Percentiles rank a stretch among this genome's conserved stretches.
phyloP scores from a whole-genome alignment of 345 rosid species.

The Iberis pinnata region DNA sequence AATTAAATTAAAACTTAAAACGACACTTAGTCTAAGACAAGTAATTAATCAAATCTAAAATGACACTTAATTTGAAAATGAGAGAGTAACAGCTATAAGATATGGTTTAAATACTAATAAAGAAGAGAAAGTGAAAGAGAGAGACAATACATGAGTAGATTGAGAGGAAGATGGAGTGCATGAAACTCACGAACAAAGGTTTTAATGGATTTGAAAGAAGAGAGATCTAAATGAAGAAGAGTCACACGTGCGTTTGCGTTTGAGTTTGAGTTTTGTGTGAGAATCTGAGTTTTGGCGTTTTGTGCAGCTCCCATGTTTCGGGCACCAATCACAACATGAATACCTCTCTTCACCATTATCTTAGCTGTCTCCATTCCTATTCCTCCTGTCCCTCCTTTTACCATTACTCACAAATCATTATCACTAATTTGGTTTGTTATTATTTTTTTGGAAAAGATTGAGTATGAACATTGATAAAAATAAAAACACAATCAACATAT shows the following conservation, averaged over 20 bases:
- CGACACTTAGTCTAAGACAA: too few relatives aligned
- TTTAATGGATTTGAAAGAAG: conserved; percentile 50
- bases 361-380: conserved; percentile 88
- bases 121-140: too few relatives aligned
- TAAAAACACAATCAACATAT: too few relatives aligned
- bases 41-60: background rate
- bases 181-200: conserved; percentile 42
- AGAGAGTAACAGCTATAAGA: too few relatives aligned
- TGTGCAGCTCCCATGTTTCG: conserved; percentile 63
- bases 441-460: too few relatives aligned
- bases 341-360: conserved; percentile 55
- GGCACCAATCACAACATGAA: conserved; percentile 70
- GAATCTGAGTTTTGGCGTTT: conserved; percentile 57
- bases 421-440: too few relatives aligned
- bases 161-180: conserved; percentile 60
- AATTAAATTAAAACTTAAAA: background rate
- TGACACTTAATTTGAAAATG: background rate
- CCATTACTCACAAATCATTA: background rate
- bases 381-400: conserved; percentile 80
- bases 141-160: conserved; percentile 52
- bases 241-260: conserved; percentile 41
- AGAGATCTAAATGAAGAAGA: conserved; percentile 48
- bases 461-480: too few relatives aligned
- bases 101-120: too few relatives aligned
- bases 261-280: conserved; percentile 29